Percentiles rank a stretch among this genome's conserved stretches.
Evolutionary conservation across 257 asterid genomes (phyloP).

Genomic region (Solanum tarapatanum): DNA sequence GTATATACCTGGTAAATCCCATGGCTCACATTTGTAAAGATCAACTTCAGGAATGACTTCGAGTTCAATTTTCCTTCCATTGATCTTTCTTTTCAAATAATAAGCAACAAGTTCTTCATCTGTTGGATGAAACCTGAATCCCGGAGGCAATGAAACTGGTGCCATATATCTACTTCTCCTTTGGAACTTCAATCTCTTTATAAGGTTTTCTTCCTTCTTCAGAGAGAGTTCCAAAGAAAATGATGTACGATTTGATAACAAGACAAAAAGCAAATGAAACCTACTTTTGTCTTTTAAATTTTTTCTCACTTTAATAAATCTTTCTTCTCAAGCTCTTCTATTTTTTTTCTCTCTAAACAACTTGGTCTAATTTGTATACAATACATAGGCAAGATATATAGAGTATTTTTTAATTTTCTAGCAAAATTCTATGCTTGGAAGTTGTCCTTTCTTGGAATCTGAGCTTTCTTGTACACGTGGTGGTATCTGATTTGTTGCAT

Average conservation of each 20-base stretch:
- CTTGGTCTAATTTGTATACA: not conserved
- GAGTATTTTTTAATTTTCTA: not conserved
- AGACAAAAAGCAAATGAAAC: conserved; percentile 40
- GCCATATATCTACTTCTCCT: conserved; percentile 34
- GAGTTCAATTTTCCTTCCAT: conserved; percentile 79
- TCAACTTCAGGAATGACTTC: conserved; percentile 95
- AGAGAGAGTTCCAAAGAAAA: not conserved
- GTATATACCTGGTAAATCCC: conserved; percentile 93
- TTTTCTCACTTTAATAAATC: conserved; percentile 25
- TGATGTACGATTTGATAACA: conserved; percentile 26
- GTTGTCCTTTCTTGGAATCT: conserved; percentile 27
- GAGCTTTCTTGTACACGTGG: conserved; percentile 31
- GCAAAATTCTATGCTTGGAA: conserved; percentile 2
- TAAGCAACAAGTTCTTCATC: conserved; percentile 97
- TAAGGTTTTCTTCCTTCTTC: not conserved
- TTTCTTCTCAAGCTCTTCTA: conserved; percentile 16
- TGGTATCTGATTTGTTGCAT: conserved; percentile 17
- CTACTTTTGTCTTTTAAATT: conserved; percentile 33
- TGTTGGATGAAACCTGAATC: conserved; percentile 96
- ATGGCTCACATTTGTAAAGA: conserved; percentile 98
- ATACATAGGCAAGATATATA: not conserved
- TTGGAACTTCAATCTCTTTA: not conserved
- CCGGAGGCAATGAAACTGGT: conserved; percentile 94
- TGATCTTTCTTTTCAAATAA: conserved; percentile 83
- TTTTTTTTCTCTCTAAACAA: not conserved